Evolutionary conservation across 1,139 yeast species (phyloP).

Genomic region (Yamadazyma oceani): DNA sequence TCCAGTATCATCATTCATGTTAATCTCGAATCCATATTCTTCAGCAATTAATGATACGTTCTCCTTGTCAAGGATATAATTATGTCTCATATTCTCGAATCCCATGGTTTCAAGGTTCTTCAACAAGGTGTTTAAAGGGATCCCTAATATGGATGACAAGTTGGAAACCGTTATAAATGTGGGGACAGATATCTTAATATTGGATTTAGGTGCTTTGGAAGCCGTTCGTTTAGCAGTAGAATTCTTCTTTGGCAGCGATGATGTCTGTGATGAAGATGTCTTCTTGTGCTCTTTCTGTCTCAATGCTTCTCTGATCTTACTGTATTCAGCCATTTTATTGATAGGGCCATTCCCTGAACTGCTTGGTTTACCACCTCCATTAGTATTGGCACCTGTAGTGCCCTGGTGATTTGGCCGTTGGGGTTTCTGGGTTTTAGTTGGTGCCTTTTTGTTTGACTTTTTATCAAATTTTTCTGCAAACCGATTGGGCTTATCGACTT

Average conservation of each 20-base stretch:
- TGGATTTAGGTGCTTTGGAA: constrained; percentile 13
- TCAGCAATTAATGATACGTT: constrained; percentile 85
- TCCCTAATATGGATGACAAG: constrained; percentile 67
- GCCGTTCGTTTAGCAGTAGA: no score
- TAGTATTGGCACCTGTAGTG: background rate
- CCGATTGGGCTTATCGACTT: constrained; percentile 22
- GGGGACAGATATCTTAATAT: constrained; percentile 57
- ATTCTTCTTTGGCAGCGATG: background rate
- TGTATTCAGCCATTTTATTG: constrained; percentile 8
- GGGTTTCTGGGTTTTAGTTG: constrained; percentile 1
- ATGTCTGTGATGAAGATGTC: background rate
- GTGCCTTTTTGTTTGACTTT: constrained; percentile 1
- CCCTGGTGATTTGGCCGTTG: constrained; percentile 1
- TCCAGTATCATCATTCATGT: constrained; percentile 58
- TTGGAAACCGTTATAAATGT: constrained; percentile 74
- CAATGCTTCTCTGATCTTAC: constrained; percentile 18
- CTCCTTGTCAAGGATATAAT: constrained; percentile 81
- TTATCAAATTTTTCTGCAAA: constrained; percentile 26
- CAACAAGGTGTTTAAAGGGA: constrained; percentile 61
- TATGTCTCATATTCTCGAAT: constrained; percentile 70
- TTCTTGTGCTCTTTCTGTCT: constrained; percentile 12
- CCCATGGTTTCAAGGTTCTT: constrained; percentile 66
- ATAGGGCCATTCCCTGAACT: no score
- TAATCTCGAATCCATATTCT: constrained; percentile 76
- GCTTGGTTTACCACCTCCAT: background rate